A percentile compares a stretch with the other conserved stretches of the same genome.
Conservation (phyloP, 495 filamentous ascomycete species). For the Hyaloscypha bicolor region DNA sequence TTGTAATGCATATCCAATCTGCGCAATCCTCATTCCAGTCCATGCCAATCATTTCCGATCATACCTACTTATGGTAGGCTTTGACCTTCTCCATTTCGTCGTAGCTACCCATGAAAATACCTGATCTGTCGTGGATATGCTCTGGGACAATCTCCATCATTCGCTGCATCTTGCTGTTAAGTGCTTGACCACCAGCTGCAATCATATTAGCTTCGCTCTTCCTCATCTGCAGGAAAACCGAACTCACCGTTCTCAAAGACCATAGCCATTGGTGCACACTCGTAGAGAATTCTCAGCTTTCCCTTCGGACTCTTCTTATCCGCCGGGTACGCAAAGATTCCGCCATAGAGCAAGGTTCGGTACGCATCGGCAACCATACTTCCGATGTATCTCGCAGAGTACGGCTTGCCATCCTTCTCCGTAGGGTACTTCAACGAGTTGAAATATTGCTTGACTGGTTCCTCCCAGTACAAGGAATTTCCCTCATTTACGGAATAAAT, state of each 20-base stretch:
- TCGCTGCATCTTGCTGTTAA: slow-evolving; percentile 84
- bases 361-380: slow-evolving; percentile 99
- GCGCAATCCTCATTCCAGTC: background rate
- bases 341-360: slow-evolving; percentile 91
- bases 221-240: background rate
- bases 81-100: slow-evolving; percentile 97
- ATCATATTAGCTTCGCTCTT: slow-evolving; percentile 4
- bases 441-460: slow-evolving; percentile 85
- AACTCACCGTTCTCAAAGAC: slow-evolving; percentile 91
- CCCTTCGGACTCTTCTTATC: slow-evolving; percentile 99
- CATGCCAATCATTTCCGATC: background rate
- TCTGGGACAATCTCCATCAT: slow-evolving; percentile 90
- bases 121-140: slow-evolving; percentile 92
- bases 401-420: slow-evolving; percentile 78
- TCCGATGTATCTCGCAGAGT: slow-evolving; percentile 93
- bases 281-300: slow-evolving; percentile 95
- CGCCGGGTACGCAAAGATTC: slow-evolving; percentile 95
- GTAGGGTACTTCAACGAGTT: slow-evolving; percentile 78
- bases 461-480: slow-evolving; percentile 95
- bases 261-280: slow-evolving; percentile 99
- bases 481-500: slow-evolving; percentile 99
- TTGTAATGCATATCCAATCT: slow-evolving; percentile 18
- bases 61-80: slow-evolving; percentile 31
- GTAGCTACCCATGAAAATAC: slow-evolving; percentile 93
- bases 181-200: slow-evolving; percentile 83